phyloP scores from a whole-genome alignment of 1,139 yeast genomes.

The Eremothecium gossypii region DNA sequence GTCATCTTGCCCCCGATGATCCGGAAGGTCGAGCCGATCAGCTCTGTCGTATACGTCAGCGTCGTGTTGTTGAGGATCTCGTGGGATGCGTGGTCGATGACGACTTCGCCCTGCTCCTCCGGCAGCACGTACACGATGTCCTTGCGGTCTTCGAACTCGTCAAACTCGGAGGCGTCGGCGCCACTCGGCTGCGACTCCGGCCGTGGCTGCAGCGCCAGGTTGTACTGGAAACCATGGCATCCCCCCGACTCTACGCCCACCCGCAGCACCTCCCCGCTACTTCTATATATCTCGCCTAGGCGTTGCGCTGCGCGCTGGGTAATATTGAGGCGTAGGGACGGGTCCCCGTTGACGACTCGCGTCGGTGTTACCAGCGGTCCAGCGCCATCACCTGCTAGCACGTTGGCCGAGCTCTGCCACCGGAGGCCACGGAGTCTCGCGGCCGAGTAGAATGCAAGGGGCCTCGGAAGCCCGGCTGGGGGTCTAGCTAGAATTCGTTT shows the following conservation, averaged over 20 bases:
- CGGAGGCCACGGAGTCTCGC: too few species aligned
- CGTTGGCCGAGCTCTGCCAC: too few species aligned
- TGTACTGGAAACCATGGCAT: constrained; percentile 95
- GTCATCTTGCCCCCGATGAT: constrained; percentile 81
- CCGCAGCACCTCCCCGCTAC: constrained; percentile 50
- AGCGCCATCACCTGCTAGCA: too few species aligned
- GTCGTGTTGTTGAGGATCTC: constrained; percentile 79
- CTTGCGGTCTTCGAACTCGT: constrained; percentile 31
- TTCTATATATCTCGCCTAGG: constrained; percentile 45
- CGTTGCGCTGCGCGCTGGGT: constrained; percentile 43
- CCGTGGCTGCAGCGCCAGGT: constrained; percentile 51
- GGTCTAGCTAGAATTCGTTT: too few species aligned
- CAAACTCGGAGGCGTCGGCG: constrained; percentile 51
- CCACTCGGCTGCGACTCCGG: constrained; percentile 35
- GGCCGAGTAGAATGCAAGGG: too few species aligned
- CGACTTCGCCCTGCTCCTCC: constrained; percentile 34
- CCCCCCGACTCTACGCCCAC: constrained; percentile 95
- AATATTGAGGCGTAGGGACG: constrained; percentile 30
- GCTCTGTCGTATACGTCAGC: constrained; percentile 81
- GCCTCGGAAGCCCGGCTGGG: too few species aligned
- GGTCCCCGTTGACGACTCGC: constrained; percentile 15
- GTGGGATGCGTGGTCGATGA: constrained; percentile 73
- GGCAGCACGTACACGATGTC: constrained; percentile 20
- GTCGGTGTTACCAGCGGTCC: constrained; percentile 3
- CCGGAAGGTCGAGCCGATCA: constrained; percentile 91